Evolutionary conservation across 2,329 filamentous ascomycete genomes (phyloP).

Genomic region (Trichoderma breve): DNA sequence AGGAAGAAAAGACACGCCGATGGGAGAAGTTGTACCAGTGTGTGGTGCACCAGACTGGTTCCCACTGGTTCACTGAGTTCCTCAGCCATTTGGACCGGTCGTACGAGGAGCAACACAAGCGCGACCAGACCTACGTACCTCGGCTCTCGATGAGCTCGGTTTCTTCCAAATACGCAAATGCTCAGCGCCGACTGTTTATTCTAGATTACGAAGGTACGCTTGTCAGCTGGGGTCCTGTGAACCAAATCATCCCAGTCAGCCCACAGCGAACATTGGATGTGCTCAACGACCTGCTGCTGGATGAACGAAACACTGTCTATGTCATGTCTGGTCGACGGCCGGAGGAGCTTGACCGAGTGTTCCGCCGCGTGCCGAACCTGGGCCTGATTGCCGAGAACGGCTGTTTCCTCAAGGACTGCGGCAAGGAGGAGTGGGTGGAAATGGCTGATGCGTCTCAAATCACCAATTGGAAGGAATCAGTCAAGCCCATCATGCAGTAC

Average conservation of each 20-base stretch:
- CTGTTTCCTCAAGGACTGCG: conserved; percentile 77
- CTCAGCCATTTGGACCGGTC: conserved; percentile 67
- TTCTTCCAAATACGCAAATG: conserved; percentile 61
- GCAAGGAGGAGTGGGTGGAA: conserved; percentile 69
- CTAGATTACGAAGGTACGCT: conserved; percentile 93
- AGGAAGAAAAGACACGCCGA: conserved; percentile 68
- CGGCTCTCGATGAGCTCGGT: conserved; percentile 71
- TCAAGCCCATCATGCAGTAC: conserved; percentile 80
- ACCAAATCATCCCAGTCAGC: conserved; percentile 80
- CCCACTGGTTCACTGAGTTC: conserved; percentile 81
- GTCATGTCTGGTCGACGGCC: conserved; percentile 89
- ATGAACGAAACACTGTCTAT: conserved; percentile 82
- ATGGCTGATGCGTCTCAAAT: conserved; percentile 72
- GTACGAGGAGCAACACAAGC: conserved; percentile 79
- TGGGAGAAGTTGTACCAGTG: conserved; percentile 73
- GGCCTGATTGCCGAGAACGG: conserved; percentile 95
- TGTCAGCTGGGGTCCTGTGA: conserved; percentile 80
- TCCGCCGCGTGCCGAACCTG: conserved; percentile 77
- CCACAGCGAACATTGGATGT: conserved; percentile 80
- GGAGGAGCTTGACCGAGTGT: conserved; percentile 83
- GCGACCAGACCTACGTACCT: conserved; percentile 82
- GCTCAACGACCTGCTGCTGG: conserved; percentile 75
- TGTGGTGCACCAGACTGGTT: conserved; percentile 78
- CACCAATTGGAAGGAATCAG: conserved; percentile 76
- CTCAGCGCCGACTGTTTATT: conserved; percentile 74